Conservation (phyloP, 164 flowering plant genomes). For the Tinospora cordifolia region DNA sequence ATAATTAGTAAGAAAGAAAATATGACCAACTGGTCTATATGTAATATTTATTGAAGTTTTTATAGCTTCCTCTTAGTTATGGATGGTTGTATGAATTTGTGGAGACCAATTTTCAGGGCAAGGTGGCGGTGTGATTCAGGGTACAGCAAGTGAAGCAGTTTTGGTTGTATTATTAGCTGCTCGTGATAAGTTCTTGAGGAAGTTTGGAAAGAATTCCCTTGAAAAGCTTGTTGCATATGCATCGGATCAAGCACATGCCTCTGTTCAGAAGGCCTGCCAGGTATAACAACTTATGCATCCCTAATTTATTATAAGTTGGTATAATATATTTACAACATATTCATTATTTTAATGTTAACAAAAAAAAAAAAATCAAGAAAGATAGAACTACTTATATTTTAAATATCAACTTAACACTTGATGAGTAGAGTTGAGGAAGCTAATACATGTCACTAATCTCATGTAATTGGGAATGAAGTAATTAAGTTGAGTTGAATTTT, state of each 20-base stretch:
- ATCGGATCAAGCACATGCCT: constrained; percentile 84
- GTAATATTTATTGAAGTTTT: not conserved
- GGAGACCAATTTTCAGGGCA: constrained; percentile 41
- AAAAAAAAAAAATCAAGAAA: no score
- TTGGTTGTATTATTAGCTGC: constrained; percentile 79
- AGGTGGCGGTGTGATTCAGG: constrained; percentile 97
- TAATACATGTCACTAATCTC: no score
- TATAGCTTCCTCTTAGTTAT: not conserved
- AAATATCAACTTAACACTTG: no score
- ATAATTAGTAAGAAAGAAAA: no score
- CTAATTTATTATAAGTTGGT: not conserved
- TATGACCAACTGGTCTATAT: no score
- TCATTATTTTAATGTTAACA: no score
- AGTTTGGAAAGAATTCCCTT: constrained; percentile 48
- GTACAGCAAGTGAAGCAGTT: constrained; percentile 94
- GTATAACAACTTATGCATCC: constrained; percentile 21
- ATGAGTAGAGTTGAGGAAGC: no score
- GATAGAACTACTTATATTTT: no score
- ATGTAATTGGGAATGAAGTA: no score
- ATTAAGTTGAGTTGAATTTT: no score
- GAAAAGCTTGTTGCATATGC: constrained; percentile 75
- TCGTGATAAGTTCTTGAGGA: constrained; percentile 58
- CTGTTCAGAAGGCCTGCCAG: constrained; percentile 84
- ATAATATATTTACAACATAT: no score
- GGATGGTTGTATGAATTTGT: not conserved